Evolutionary conservation across 768 basidiomycete species (phyloP), one percentile per base, ranked within the genome.

Genomic region (Boletus pseudopeckii): DNA sequence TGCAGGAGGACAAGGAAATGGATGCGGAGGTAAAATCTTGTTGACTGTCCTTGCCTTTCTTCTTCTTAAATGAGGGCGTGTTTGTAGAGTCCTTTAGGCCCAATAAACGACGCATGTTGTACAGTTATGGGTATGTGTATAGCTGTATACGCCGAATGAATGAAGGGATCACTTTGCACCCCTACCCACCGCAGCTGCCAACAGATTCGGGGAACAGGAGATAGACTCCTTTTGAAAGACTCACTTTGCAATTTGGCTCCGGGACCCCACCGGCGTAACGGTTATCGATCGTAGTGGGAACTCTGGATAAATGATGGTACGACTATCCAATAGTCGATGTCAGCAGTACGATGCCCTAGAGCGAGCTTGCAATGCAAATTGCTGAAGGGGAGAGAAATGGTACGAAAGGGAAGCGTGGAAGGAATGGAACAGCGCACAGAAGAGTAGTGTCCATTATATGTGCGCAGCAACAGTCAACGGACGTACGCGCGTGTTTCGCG

Each of bases 81-180:
- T 45, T 55, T 52, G 57, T 37, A 39, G 64, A 42, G 43, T 62
- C 59, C 50, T 71, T 70, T 50, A 68, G 63, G 20, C 70, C 58
- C 28, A 70, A 53, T 20, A 70, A 43, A 52, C 70, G 69, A 42
- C 70, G 70, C 68, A 70, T 70, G 50, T 56, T 56, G 45, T 34
- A 36, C 46, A 24, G 49, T 46, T 58, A 60, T 43, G n/a, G 39
- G 49, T 54, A 18, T 32, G 49, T 43, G 54, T 48, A 44, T 52
- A 30, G 41, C 52, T 63, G 59, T 50, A 45, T 37, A 39, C 48
- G 61, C 56, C 26, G 57, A 57, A 56, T 59, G 54, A 67, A 46
- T 54, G 36, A 45, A 48, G 37, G 53, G 40, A 39, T 47, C 18
- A 34, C 40, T 43, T 37, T 47, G 43, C 47, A 36, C 54, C 48